These are phyloP conservation scores for Tuber brumale DNA, from an alignment of 495 filamentous ascomycete genomes.

Conservation along the genomic window DNA sequence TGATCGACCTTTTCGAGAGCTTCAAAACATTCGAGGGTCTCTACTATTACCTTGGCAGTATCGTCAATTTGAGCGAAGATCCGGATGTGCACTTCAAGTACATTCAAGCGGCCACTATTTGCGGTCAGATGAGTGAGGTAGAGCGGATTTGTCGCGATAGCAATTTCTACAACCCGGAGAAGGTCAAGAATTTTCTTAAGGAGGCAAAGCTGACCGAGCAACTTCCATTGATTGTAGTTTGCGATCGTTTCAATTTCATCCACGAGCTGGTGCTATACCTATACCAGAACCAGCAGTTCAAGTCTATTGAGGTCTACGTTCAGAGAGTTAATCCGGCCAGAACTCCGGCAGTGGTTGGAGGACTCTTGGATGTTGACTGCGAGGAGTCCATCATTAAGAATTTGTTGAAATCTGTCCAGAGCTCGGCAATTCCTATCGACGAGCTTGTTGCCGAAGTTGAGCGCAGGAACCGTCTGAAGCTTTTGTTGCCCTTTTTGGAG, in stretches of 20 bases:
- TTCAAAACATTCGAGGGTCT: conserved; percentile 94
- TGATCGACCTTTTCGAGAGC: conserved; percentile 94
- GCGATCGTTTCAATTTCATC: conserved; percentile 96
- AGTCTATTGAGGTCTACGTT: conserved; percentile 99
- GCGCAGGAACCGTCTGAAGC: conserved; percentile 87
- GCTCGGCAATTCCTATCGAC: conserved; percentile 82
- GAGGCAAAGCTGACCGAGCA: conserved; percentile 89
- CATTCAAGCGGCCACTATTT: conserved; percentile 89
- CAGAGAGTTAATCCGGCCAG: conserved; percentile 94
- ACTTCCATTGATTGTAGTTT: conserved; percentile 94
- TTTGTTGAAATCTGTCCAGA: conserved; percentile 79
- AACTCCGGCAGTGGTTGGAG: conserved; percentile 89
- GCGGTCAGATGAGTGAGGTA: conserved; percentile 86
- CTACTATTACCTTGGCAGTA: conserved; percentile 95
- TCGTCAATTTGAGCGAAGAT: conserved; percentile 95
- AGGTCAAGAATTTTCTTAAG: conserved; percentile 99
- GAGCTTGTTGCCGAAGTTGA: conserved; percentile 95
- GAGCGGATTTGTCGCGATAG: conserved; percentile 96
- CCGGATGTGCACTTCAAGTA: conserved; percentile 98
- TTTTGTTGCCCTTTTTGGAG: conserved; percentile 94
- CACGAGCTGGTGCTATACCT: conserved; percentile 96
- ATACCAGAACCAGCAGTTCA: conserved; percentile 99
- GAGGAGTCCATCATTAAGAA: conserved; percentile 94
- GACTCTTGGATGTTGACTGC: conserved; percentile 93
- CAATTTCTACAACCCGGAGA: conserved; percentile 89